Conservation (phyloP, 1,284 basidiomycete genomes). For the Fomitopsis schrenkii region DNA sequence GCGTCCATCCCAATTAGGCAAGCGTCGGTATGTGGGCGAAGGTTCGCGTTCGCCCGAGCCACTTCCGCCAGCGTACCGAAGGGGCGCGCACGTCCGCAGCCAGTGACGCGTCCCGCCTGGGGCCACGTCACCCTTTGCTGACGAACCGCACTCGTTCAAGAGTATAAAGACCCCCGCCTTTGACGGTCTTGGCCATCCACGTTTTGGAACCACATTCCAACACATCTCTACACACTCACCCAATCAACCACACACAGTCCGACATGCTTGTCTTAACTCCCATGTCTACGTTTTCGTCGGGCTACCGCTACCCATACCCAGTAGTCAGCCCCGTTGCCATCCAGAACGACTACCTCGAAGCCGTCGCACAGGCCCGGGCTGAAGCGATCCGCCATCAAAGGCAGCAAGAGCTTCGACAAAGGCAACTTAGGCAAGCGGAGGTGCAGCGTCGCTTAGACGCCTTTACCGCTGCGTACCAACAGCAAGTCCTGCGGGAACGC, state of each 20-base stretch:
- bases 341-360: constrained; percentile 14
- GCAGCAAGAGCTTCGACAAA: constrained; percentile 8
- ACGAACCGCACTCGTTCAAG: neutral
- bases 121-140: constrained; percentile 5
- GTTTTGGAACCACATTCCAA: neutral
- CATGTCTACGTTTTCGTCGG: constrained; percentile 9
- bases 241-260: neutral
- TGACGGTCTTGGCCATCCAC: neutral
- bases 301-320: neutral
- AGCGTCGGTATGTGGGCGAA: neutral
- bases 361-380: constrained; percentile 14
- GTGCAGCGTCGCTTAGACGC: constrained; percentile 10
- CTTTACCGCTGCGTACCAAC: constrained; percentile 7
- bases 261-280: constrained; percentile 20
- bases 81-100: neutral
- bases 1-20: neutral
- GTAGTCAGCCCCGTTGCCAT: neutral
- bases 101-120: neutral
- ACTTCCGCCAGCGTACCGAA: neutral
- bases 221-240: neutral
- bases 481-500: neutral
- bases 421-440: constrained; percentile 5
- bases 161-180: constrained; percentile 1
- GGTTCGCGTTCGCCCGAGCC: constrained; percentile 3
- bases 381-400: constrained; percentile 11